Conservation (phyloP, 2,329 filamentous ascomycete species). For the Pseudodiploospora longispora region DNA sequence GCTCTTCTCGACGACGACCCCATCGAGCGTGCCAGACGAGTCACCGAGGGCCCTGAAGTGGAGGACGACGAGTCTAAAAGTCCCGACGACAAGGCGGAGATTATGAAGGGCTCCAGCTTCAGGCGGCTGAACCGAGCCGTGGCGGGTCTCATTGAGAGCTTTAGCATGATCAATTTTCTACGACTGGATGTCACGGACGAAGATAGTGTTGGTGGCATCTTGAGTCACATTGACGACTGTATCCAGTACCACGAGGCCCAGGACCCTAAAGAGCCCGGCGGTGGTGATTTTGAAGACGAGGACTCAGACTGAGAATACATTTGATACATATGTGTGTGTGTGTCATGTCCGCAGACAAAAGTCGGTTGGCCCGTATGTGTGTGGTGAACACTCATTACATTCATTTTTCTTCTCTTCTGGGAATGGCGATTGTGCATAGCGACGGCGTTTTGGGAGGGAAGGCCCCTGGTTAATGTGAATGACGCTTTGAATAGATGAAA, state of each 20-base stretch:
- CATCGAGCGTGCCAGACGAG: conserved; percentile 36
- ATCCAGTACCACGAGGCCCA: conserved; percentile 92
- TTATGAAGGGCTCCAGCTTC: conserved; percentile 79
- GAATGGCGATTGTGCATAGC: no score
- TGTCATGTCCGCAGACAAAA: no score
- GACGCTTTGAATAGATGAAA: no score
- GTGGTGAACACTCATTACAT: no score
- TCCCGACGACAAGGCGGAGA: conserved; percentile 54
- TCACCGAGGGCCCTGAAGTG: conserved; percentile 29
- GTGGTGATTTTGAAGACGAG: conserved; percentile 40
- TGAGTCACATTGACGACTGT: conserved; percentile 91
- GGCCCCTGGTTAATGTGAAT: no score
- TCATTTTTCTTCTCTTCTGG: no score
- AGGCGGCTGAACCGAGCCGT: conserved; percentile 79
- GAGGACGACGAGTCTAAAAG: conserved; percentile 48
- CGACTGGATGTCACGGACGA: conserved; percentile 85
- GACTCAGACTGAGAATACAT: conserved; percentile 22
- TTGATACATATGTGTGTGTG: no score
- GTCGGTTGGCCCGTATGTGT: no score
- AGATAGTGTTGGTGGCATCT: conserved; percentile 74
- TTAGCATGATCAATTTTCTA: conserved; percentile 95
- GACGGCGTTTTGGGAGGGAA: no score
- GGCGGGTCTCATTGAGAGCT: conserved; percentile 86
- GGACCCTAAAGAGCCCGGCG: conserved; percentile 75
- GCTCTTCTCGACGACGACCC: conserved; percentile 75